These are phyloP conservation scores for Solanum arcanum DNA, from an alignment of 257 asterid species.

Conservation along the genomic window DNA sequence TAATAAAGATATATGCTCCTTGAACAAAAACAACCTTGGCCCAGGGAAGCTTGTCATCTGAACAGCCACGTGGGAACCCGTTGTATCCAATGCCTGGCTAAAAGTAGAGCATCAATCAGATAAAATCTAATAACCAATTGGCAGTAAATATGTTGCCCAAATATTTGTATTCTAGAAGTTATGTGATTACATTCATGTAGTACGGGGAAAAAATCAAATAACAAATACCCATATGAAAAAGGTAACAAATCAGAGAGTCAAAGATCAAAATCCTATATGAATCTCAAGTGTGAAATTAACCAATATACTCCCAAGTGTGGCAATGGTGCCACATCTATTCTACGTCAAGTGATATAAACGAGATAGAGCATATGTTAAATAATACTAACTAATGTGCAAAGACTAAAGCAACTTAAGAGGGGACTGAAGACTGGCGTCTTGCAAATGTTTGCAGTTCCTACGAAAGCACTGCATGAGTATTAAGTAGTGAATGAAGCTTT, in stretches of 20 bases:
- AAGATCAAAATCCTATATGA: not conserved
- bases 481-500: not conserved
- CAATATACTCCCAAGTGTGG: not conserved
- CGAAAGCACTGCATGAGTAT: not conserved
- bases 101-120: conserved; percentile 3
- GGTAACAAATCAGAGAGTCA: not conserved
- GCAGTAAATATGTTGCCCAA: not conserved
- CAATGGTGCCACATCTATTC: not conserved
- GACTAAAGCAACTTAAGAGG: not conserved
- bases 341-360: not conserved
- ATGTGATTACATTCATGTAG: not conserved
- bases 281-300: not conserved
- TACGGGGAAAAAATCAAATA: not conserved
- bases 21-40: conserved; percentile 48
- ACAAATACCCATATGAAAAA: not conserved
- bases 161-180: not conserved
- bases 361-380: not conserved
- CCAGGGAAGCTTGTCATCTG: conserved; percentile 94
- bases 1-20: not conserved
- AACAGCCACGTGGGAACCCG: conserved; percentile 95
- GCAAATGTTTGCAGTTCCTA: not conserved
- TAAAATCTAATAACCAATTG: not conserved
- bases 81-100: conserved; percentile 81
- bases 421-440: not conserved
- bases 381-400: not conserved